These are phyloP conservation scores for Ochromonadaceae sp. DNA, from an alignment of 352 stramenopile genomes.

Conservation along the genomic window DNA sequence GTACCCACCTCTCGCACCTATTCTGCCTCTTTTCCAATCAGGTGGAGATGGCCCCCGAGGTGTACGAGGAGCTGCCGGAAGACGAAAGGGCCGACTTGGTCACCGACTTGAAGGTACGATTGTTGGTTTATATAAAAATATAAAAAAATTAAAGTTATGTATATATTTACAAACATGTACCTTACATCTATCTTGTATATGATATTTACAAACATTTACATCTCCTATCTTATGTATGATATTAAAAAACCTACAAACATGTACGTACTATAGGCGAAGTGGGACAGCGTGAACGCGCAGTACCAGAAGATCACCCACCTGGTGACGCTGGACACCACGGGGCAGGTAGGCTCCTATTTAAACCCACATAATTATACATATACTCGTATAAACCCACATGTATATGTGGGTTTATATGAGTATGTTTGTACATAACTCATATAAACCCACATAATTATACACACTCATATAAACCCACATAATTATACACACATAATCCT, in stretches of 20 bases:
- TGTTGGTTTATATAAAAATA: slow-evolving; percentile 21
- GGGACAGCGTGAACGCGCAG: slow-evolving; percentile 74
- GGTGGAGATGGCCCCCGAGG: neutral
- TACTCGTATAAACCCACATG: too few relatives aligned
- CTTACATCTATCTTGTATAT: too few relatives aligned
- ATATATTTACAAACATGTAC: too few relatives aligned
- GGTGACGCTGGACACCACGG: slow-evolving; percentile 70
- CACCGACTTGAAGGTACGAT: slow-evolving; percentile 40
- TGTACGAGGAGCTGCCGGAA: neutral
- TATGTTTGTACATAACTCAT: slow-evolving; percentile 36
- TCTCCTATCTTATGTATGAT: slow-evolving; percentile 55
- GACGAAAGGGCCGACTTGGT: slow-evolving; percentile 38
- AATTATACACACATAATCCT: neutral
- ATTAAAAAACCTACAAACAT: slow-evolving; percentile 57
- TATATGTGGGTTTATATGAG: too few relatives aligned
- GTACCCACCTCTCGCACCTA: neutral
- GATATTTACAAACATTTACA: too few relatives aligned
- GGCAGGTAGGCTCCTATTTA: too few relatives aligned
- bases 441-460: neutral
- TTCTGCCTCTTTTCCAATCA: neutral
- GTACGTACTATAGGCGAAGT: slow-evolving; percentile 72
- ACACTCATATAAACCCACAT: neutral
- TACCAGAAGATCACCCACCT: slow-evolving; percentile 87
- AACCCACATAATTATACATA: too few relatives aligned
- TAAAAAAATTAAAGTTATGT: too few relatives aligned